These are phyloP conservation scores for Aspergillus sclerotiicarbonarius DNA, from an alignment of 495 filamentous ascomycete species.

Conservation along the genomic window DNA sequence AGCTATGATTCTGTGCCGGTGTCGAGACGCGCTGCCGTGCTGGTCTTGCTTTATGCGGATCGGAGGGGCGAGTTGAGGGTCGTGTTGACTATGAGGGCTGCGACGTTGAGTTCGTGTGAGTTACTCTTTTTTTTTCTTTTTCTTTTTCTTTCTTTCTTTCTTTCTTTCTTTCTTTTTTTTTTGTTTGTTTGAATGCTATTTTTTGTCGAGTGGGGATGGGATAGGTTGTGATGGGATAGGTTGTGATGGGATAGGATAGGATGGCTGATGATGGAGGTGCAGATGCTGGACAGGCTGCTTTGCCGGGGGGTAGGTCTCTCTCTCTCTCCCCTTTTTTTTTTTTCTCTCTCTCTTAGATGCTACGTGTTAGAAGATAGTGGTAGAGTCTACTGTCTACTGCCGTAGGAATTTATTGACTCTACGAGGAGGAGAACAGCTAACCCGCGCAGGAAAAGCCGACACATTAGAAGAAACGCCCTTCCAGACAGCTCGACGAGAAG, in stretches of 20 bases:
- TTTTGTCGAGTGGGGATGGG: too few species aligned
- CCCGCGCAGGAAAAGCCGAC: slow-evolving; percentile 47
- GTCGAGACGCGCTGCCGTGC: slow-evolving; percentile 73
- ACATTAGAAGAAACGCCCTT: slow-evolving; percentile 51
- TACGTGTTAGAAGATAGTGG: not conserved
- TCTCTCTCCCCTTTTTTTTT: too few species aligned
- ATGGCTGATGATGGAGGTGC: not conserved
- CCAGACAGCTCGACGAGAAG: slow-evolving; percentile 82
- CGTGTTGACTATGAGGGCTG: slow-evolving; percentile 83
- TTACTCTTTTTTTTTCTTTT: slow-evolving; percentile 1
- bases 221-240: too few species aligned
- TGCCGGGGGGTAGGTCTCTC: slow-evolving; percentile 69
- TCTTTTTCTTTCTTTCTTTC: not conserved
- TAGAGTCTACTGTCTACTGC: not conserved
- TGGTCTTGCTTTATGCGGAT: slow-evolving; percentile 84
- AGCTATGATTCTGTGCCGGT: slow-evolving; percentile 64
- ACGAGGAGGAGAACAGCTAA: not conserved
- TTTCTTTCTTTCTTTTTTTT: not conserved
- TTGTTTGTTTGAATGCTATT: too few species aligned
- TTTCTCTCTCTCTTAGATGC: not conserved
- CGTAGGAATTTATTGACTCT: not conserved
- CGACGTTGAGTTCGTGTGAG: slow-evolving; percentile 62
- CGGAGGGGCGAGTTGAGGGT: slow-evolving; percentile 70
- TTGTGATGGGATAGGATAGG: not conserved
- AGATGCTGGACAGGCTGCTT: slow-evolving; percentile 76